Evolutionary conservation across 768 basidiomycete species (phyloP), one percentile per base, ranked within the genome.

Genomic region (Amanita muscaria): DNA sequence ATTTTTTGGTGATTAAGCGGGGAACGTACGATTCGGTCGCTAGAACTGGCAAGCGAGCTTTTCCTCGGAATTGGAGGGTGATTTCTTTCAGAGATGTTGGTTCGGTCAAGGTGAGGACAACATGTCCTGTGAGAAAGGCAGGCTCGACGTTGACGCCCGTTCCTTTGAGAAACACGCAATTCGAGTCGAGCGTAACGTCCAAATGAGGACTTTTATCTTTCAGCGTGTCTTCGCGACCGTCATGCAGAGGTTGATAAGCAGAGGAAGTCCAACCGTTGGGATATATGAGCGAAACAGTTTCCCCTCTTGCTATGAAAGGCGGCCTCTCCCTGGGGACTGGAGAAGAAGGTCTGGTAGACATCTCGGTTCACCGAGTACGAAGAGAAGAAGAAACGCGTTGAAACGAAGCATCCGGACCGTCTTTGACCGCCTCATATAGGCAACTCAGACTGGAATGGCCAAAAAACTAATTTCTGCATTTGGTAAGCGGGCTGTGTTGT

Each of bases 81-180:
- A 90, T 79, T 61, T 90, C 83, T 57, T 81, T 87, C 62, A 88
- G 77, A 43, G 88, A 79, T 0, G 86, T 92, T 15, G 85, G 69
- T 64, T 97, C 89, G 2, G 73, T 68, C 33, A 98, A 76, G 60
- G 81, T 73, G 51, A 98, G 70, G 7, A 80, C 74, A 54, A 98
- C 77, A 56, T 82, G 74, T 4, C 94, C 94, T 34, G 80, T 80
- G 51, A 97, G 79, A 12, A 78, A 65, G 6, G 80, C 78, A 6
- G 92, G 83, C 54, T 92, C 86, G 49, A 89, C 80, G 51, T 94
- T 89, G 53, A 73, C 74, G 25, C 89, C 88, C 5, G 79, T 79
- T 37, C 91, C 90, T 50, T 79, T 75, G 56, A 97, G 74, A 42
- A 73, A 69, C 50, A 96, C 64, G 53, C 66, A 70, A 30, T 86